A percentile compares a stretch with the other conserved stretches of the same genome.
These are phyloP conservation scores for Fusarium fujikuroi DNA, from an alignment of 2,329 filamentous ascomycete species.

Conservation along the genomic window DNA sequence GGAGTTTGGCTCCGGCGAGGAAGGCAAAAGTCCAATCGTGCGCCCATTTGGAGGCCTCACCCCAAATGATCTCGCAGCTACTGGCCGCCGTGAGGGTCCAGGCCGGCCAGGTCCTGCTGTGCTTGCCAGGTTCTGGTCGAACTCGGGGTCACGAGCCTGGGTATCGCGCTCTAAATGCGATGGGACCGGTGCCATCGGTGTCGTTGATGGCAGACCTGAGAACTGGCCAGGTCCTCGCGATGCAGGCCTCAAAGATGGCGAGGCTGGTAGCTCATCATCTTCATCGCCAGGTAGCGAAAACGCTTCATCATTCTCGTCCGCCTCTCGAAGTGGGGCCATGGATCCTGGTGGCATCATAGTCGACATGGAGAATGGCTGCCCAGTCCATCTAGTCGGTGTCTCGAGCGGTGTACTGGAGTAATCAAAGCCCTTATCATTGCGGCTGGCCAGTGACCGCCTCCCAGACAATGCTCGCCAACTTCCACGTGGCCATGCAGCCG, in stretches of 20 bases:
- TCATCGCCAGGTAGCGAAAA: slow-evolving; percentile 41
- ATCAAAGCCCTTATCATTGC: slow-evolving; percentile 36
- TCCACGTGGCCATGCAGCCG: slow-evolving; percentile 34
- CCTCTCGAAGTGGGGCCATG: slow-evolving; percentile 48
- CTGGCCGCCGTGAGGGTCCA: slow-evolving; percentile 7
- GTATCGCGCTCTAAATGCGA: slow-evolving; percentile 55
- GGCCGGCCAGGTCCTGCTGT: background rate
- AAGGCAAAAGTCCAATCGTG: slow-evolving; percentile 12
- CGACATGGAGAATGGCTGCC: slow-evolving; percentile 52
- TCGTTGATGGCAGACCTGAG: slow-evolving; percentile 52
- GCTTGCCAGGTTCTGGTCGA: background rate
- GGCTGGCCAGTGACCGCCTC: slow-evolving; percentile 39
- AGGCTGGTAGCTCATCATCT: slow-evolving; percentile 38
- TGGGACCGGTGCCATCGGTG: slow-evolving; percentile 55
- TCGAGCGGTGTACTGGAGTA: slow-evolving; percentile 44
- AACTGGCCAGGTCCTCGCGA: slow-evolving; percentile 35
- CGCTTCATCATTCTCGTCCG: slow-evolving; percentile 43
- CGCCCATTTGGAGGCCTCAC: slow-evolving; percentile 15
- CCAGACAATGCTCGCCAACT: slow-evolving; percentile 44
- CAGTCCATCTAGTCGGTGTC: slow-evolving; percentile 61
- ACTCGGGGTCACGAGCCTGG: slow-evolving; percentile 34
- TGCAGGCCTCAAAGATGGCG: slow-evolving; percentile 36
- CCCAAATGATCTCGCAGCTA: slow-evolving; percentile 17
- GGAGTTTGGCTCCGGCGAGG: slow-evolving; percentile 14
- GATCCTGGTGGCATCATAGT: slow-evolving; percentile 44